Evolutionary conservation across 495 filamentous ascomycete species (phyloP).

Genomic region (Daldinia concentrica): DNA sequence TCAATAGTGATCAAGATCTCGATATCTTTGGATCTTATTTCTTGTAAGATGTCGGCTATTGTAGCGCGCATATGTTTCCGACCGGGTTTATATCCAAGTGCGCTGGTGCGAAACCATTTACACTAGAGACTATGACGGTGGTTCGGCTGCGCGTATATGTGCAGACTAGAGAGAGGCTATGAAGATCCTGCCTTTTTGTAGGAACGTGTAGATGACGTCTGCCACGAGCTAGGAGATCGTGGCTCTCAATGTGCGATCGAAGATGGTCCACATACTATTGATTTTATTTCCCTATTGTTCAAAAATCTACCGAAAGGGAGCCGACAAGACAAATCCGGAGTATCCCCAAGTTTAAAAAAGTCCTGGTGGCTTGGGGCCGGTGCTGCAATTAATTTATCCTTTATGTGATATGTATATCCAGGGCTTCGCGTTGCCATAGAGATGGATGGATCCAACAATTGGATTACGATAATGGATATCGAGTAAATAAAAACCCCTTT

Average conservation of each 20-base stretch:
- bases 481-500: conserved; percentile 1
- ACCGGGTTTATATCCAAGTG: conserved; percentile 5
- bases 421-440: conserved; percentile 4
- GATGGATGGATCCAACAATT: conserved; percentile 2
- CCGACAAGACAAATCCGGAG: conserved; percentile 16
- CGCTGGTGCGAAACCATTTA: conserved; percentile 30
- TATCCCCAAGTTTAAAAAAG: conserved; percentile 12
- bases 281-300: conserved; percentile 20
- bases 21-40: conserved; percentile 16
- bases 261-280: conserved; percentile 38
- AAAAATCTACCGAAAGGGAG: conserved; percentile 27
- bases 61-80: conserved; percentile 22
- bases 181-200: conserved; percentile 29
- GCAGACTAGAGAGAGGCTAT: conserved; percentile 6
- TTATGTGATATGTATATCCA: background rate
- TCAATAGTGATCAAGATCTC: conserved; percentile 36
- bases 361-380: conserved; percentile 3
- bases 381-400: conserved; percentile 21
- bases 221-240: conserved; percentile 26
- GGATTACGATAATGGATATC: conserved; percentile 12
- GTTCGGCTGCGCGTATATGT: conserved; percentile 17
- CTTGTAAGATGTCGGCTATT: conserved; percentile 13
- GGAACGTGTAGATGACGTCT: conserved; percentile 38
- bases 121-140: conserved; percentile 32
- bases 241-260: conserved; percentile 27